Evolutionary conservation across 306 rosid species (phyloP).

Genomic region (Dalbergia cochinchinensis): DNA sequence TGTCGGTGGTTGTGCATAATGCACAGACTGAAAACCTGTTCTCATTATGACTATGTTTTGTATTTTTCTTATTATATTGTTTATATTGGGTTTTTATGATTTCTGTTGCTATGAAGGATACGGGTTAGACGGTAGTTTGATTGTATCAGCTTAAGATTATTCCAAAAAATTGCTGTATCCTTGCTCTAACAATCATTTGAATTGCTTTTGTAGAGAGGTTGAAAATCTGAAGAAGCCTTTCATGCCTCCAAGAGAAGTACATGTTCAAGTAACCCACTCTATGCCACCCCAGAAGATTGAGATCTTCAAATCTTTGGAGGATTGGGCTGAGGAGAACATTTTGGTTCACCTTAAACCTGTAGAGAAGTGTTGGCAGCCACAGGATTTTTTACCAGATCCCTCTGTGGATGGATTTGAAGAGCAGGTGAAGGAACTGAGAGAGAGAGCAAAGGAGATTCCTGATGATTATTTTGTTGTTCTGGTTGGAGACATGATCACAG

Average conservation of each 20-base stretch:
- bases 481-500: conserved; percentile 95
- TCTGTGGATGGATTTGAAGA: conserved; percentile 81
- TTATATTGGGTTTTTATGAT: not conserved
- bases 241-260: conserved; percentile 85
- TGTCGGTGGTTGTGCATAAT: not conserved
- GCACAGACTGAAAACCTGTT: conserved; percentile 3
- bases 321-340: conserved; percentile 84
- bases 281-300: conserved; percentile 93
- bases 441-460: conserved; percentile 83
- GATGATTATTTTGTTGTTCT: conserved; percentile 91
- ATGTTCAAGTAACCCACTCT: conserved; percentile 85
- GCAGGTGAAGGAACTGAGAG: conserved; percentile 80
- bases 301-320: conserved; percentile 84
- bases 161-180: not conserved
- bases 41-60: not conserved
- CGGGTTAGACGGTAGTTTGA: not conserved
- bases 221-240: conserved; percentile 78
- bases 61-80: not conserved
- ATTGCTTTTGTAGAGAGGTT: conserved; percentile 64
- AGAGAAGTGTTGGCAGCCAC: conserved; percentile 96
- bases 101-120: conserved; percentile 18
- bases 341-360: conserved; percentile 82
- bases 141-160: not conserved
- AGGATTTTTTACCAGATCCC: conserved; percentile 87
- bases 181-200: conserved; percentile 36